Base-by-base conservation (phyloP, 129 eudicot species). In the Flaveria brownii region DNA sequence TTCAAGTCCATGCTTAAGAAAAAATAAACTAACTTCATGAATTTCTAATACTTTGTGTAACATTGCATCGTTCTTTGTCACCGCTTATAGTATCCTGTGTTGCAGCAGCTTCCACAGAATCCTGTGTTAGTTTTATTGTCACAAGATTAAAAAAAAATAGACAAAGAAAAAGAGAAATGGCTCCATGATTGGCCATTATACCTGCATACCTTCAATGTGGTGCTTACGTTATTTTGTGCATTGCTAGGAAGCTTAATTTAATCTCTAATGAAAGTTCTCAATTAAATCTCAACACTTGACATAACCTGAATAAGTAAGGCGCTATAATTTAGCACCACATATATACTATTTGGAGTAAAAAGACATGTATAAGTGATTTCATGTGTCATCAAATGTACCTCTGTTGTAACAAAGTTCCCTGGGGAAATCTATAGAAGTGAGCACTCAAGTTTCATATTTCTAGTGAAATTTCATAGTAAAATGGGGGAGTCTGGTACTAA, bases 171-270 rank as follows among this genome's bases (percentile, higher is more conserved):
- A 15, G 15, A 55, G 74, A 65, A 52, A 45, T 15, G 36, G 75
- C 57, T 54, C 30, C 28, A 77, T 22, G 73, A 72, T 50, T 23
- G 52, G 66, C 39, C 30, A 62, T 13, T 28, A 25, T 14, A 30
- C 43, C 28, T 28, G 57, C 82, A 26, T 79, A 91, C 99, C 96
- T 89, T 95, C 71, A 95, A 79, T 39, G 99, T 89, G 23, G 96
- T 95, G 91, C 89, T 95, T 76, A 95, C 78, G 84, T 95, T 95
- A 77, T 95, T 95, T 85, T 97, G 86, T 1, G 89, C 96, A 77
- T 91, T 95, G 82, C 99, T 95, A 68, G 91, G 94, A 71, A 91
- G 93, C 87, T 95, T 95, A 75, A 95, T 95, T 80, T 95, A 92
- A 73, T 95, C 99, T 33, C 39, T 33, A 33, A 77, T 95, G 99